Conservation (phyloP, 2,329 filamentous ascomycete species). For the Hypoxylon rubiginosum region DNA sequence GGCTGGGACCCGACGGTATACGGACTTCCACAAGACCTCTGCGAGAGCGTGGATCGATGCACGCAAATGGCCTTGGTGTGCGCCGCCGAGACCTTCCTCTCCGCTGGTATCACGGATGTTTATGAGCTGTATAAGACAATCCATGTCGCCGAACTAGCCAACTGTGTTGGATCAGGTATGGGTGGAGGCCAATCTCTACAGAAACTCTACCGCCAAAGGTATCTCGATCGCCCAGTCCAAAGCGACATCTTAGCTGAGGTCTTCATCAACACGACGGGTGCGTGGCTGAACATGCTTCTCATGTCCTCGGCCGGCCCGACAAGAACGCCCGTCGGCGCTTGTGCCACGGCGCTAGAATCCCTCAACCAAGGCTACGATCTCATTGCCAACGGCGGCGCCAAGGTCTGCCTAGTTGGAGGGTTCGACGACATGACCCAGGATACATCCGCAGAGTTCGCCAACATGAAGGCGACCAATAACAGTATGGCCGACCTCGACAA, state of each 20-base stretch:
- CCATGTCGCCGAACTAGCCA: conserved; percentile 54
- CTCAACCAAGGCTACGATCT: conserved; percentile 54
- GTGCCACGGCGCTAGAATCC: conserved; percentile 55
- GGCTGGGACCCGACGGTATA: conserved; percentile 54
- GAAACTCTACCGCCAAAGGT: conserved; percentile 51
- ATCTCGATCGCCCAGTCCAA: conserved; percentile 50
- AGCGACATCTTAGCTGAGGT: conserved; percentile 55
- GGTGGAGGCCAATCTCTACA: conserved; percentile 48
- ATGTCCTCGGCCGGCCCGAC: conserved; percentile 53
- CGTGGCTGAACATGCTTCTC: conserved; percentile 61
- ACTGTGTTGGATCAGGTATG: conserved; percentile 52
- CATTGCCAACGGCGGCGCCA: conserved; percentile 50
- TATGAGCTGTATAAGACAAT: conserved; percentile 52
- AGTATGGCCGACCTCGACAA: conserved; percentile 47
- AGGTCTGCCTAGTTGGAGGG: conserved; percentile 53
- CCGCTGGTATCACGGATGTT: conserved; percentile 52
- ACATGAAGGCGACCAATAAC: conserved; percentile 55
- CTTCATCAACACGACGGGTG: conserved; percentile 53
- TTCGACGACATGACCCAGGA: conserved; percentile 53
- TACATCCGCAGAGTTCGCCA: conserved; percentile 51
- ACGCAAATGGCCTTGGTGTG: conserved; percentile 53
- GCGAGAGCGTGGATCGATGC: conserved; percentile 53
- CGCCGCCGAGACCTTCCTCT: conserved; percentile 52
- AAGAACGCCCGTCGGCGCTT: conserved; percentile 54
- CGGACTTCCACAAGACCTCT: conserved; percentile 55